A percentile compares a stretch with the other conserved stretches of the same genome.
These are phyloP conservation scores for Paecilomyces dactylethromorphus DNA, from an alignment of 2,329 filamentous ascomycete genomes.

Conservation along the genomic window DNA sequence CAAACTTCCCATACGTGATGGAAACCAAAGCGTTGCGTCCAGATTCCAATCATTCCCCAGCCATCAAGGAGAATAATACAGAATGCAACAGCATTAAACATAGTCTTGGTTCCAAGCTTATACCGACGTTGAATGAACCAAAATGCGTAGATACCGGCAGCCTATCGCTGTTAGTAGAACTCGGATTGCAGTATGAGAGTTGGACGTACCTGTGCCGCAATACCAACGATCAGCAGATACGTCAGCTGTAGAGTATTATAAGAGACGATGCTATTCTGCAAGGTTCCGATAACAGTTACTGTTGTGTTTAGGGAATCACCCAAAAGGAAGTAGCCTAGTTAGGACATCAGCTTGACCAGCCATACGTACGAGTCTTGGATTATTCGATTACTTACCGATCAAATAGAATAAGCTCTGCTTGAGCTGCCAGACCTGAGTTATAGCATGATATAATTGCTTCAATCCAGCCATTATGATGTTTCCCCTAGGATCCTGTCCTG, in stretches of 20 bases:
- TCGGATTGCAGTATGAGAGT: background rate
- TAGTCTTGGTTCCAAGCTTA: slow-evolving; percentile 56
- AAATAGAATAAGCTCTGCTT: slow-evolving; percentile 62
- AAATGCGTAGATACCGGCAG: slow-evolving; percentile 54
- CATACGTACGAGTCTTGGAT: background rate
- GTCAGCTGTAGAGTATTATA: slow-evolving; percentile 61
- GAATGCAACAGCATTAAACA: slow-evolving; percentile 61
- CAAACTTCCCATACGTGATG: slow-evolving; percentile 50
- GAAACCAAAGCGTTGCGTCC: slow-evolving; percentile 49
- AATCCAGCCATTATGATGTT: slow-evolving; percentile 52
- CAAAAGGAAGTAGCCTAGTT: slow-evolving; percentile 55
- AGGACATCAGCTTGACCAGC: background rate
- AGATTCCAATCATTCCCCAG: slow-evolving; percentile 56
- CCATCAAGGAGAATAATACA: slow-evolving; percentile 53
- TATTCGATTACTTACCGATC: slow-evolving; percentile 36
- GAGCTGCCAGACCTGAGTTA: slow-evolving; percentile 56
- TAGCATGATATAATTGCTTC: slow-evolving; percentile 55
- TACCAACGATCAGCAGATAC: slow-evolving; percentile 61
- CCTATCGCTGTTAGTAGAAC: slow-evolving; percentile 13
- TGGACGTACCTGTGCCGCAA: slow-evolving; percentile 49
- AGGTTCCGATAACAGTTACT: slow-evolving; percentile 59
- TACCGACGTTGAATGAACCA: slow-evolving; percentile 57
- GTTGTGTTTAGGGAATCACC: slow-evolving; percentile 67
- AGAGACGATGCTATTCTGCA: slow-evolving; percentile 59
- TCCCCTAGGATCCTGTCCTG: slow-evolving; percentile 48